These are phyloP conservation scores for Exophiala oligosperma DNA, from an alignment of 2,329 filamentous ascomycete genomes.

Conservation along the genomic window DNA sequence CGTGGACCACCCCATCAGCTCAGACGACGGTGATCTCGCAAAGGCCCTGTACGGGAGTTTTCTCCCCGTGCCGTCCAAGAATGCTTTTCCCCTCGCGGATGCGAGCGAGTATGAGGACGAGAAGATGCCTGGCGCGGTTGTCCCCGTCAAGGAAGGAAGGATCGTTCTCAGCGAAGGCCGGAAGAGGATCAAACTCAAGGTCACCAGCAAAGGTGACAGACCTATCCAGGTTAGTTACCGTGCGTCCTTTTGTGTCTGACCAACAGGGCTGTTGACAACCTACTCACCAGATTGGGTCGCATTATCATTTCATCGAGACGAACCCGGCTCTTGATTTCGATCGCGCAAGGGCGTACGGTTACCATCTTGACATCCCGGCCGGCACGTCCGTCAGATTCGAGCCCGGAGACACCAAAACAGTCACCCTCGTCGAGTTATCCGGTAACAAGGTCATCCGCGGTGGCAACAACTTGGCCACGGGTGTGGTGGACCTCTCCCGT, in stretches of 20 bases:
- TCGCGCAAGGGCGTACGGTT: constrained; percentile 77
- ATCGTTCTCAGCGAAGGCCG: constrained; percentile 73
- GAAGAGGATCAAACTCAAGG: constrained; percentile 69
- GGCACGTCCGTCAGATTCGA: constrained; percentile 93
- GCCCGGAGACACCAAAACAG: constrained; percentile 87
- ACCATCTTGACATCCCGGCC: constrained; percentile 82
- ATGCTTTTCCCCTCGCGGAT: constrained; percentile 66
- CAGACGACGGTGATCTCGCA: constrained; percentile 82
- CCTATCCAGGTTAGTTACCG: constrained; percentile 73
- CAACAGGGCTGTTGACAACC: neutral
- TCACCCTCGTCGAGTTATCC: constrained; percentile 84
- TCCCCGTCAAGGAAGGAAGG: constrained; percentile 65
- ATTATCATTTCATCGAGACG: constrained; percentile 96
- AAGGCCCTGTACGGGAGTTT: constrained; percentile 90
- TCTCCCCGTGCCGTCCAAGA: constrained; percentile 71
- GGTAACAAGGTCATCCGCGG: constrained; percentile 78
- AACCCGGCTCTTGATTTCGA: constrained; percentile 91
- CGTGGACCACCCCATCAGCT: constrained; percentile 83
- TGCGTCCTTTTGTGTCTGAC: neutral
- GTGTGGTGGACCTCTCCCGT: constrained; percentile 65
- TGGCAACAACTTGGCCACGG: constrained; percentile 77
- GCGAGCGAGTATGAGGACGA: constrained; percentile 65
- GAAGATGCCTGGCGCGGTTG: constrained; percentile 76
- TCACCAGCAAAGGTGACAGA: constrained; percentile 84
- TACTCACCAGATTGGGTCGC: constrained; percentile 67